Conservation (phyloP, 129 eudicot species). For the Saussurea involucrata region DNA sequence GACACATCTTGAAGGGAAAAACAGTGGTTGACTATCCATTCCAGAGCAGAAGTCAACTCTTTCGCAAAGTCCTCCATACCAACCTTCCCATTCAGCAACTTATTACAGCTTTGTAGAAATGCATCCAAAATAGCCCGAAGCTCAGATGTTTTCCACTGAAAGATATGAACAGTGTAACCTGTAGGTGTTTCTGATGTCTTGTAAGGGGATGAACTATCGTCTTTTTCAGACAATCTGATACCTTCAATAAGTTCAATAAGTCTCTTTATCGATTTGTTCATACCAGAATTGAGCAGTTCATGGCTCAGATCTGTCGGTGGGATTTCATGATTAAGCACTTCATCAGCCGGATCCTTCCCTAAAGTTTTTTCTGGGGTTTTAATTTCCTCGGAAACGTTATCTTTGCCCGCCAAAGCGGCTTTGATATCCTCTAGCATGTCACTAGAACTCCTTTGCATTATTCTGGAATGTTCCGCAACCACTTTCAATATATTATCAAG, state of each 20-base stretch:
- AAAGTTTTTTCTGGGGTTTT: conserved; percentile 8
- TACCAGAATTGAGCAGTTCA: conserved; percentile 17
- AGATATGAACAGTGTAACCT: conserved; percentile 62
- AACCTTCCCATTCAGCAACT: conserved; percentile 48
- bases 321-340: background rate
- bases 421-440: conserved; percentile 41
- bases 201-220: conserved; percentile 23
- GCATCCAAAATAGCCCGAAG: conserved; percentile 46
- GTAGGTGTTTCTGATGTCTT: conserved; percentile 37
- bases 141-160: conserved; percentile 85
- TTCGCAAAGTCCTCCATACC: conserved; percentile 52
- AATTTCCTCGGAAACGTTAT: background rate
- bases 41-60: conserved; percentile 55
- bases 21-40: conserved; percentile 84
- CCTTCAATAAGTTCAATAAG: conserved; percentile 72
- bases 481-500: conserved; percentile 30
- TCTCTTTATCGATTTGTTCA: conserved; percentile 41
- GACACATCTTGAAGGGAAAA: conserved; percentile 88
- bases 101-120: conserved; percentile 51
- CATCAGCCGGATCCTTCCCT: conserved; percentile 7
- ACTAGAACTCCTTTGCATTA: conserved; percentile 23
- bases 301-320: conserved; percentile 10
- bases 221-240: conserved; percentile 34
- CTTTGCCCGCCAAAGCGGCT: conserved; percentile 26
- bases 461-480: conserved; percentile 28